A percentile compares a stretch with the other conserved stretches of the same genome.
Conservation (phyloP, 2,329 filamentous ascomycete genomes). For the Scedosporium minutisporum region DNA sequence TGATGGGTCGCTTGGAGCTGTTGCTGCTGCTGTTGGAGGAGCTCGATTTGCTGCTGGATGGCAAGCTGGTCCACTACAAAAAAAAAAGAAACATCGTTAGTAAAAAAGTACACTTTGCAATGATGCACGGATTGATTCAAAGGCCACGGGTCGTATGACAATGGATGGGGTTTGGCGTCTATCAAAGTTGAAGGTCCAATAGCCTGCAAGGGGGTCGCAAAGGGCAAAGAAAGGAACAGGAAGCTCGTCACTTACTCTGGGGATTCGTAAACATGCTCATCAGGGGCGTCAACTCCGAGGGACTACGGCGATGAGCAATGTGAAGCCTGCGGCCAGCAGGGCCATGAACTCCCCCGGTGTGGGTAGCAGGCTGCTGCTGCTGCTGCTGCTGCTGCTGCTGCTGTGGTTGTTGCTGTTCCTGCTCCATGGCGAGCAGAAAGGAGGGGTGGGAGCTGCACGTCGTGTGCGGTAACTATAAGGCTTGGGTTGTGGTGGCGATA, state of each 20-base stretch:
- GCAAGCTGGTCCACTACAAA: slow-evolving; percentile 85
- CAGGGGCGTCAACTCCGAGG: slow-evolving; percentile 90
- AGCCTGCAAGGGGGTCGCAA: neutral
- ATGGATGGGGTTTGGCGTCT: neutral
- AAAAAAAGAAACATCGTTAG: slow-evolving; percentile 8
- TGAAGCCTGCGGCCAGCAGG: slow-evolving; percentile 83
- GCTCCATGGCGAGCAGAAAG: slow-evolving; percentile 48
- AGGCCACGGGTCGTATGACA: neutral
- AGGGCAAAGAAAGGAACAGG: slow-evolving; percentile 6
- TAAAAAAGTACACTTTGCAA: neutral
- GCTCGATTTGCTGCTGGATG: slow-evolving; percentile 95
- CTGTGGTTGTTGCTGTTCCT: slow-evolving; percentile 24
- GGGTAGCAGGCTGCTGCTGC: slow-evolving; percentile 32
- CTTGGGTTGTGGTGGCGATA: neutral
- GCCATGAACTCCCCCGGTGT: slow-evolving; percentile 52
- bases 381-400: slow-evolving; percentile 57
- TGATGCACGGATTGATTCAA: neutral
- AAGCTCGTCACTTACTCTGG: slow-evolving; percentile 44
- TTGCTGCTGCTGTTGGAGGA: slow-evolving; percentile 94
- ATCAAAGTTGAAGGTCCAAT: neutral
- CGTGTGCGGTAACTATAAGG: slow-evolving; percentile 20
- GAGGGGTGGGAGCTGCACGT: slow-evolving; percentile 32
- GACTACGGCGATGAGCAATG: slow-evolving; percentile 93
- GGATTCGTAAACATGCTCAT: slow-evolving; percentile 80
- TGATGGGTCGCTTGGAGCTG: slow-evolving; percentile 94